Conservation (phyloP, 1,139 yeast species). For the Lodderomyces jiufengensis region DNA sequence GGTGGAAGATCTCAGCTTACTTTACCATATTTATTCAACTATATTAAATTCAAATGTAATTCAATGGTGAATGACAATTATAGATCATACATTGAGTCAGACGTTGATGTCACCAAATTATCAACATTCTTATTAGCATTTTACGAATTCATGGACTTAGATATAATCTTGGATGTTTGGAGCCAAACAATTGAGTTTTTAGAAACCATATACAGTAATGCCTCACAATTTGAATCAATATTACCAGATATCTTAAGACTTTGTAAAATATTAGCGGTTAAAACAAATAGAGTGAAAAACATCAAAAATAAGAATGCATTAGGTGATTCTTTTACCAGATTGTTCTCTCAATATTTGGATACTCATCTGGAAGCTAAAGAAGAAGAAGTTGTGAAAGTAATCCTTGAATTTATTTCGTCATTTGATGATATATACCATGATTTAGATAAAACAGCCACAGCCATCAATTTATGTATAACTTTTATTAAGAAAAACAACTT, state of each 20-base stretch:
- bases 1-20: conserved; percentile 80
- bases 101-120: conserved; percentile 38
- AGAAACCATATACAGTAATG: conserved; percentile 51
- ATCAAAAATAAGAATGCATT: conserved; percentile 65
- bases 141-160: conserved; percentile 62
- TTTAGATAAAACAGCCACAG: conserved; percentile 27
- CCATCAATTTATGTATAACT: conserved; percentile 37
- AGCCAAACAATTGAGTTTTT: conserved; percentile 52
- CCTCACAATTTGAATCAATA: conserved; percentile 45
- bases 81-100: conserved; percentile 29
- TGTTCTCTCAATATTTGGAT: conserved; percentile 7
- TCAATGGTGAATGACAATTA: conserved; percentile 36
- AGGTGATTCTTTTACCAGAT: conserved; percentile 48
- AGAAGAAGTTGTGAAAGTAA: neutral
- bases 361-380: neutral
- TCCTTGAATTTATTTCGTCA: conserved; percentile 32
- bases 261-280: conserved; percentile 49
- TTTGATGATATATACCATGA: conserved; percentile 48
- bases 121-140: conserved; percentile 56
- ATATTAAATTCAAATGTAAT: conserved; percentile 41
- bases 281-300: conserved; percentile 52
- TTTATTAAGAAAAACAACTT: conserved; percentile 8
- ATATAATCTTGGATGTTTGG: conserved; percentile 77
- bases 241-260: conserved; percentile 52
- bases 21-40: conserved; percentile 60